phyloP scores from a whole-genome alignment of 768 basidiomycete species.

The Psilocybe cubensis region DNA sequence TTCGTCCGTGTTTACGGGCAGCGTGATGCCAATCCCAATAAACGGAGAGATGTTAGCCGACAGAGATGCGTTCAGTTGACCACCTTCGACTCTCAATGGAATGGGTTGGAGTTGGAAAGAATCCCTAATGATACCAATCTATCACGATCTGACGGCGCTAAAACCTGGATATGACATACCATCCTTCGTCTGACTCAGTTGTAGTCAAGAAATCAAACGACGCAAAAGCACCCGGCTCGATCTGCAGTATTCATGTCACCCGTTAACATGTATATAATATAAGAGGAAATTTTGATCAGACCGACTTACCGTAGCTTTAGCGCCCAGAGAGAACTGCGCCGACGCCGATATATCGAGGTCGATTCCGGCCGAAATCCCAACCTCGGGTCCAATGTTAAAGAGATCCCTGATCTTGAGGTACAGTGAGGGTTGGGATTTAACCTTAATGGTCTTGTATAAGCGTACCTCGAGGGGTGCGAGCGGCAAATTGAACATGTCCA shows the following conservation, averaged over 20 bases:
- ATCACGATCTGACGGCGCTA: neutral
- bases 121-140: neutral
- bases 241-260: neutral
- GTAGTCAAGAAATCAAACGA: neutral
- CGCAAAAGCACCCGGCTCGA: neutral
- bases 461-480: neutral
- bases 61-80: neutral
- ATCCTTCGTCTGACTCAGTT: neutral
- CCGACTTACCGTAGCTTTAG: slow-evolving; percentile 1
- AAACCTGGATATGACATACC: too few relatives aligned
- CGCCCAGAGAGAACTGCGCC: slow-evolving; percentile 1
- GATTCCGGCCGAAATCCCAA: neutral
- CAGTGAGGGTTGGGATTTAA: neutral
- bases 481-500: neutral
- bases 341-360: neutral
- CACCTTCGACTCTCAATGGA: neutral
- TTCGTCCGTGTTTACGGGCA: neutral
- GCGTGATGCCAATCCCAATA: slow-evolving; percentile 3
- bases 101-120: neutral
- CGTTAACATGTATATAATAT: neutral
- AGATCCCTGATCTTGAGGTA: neutral
- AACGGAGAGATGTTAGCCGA: slow-evolving; percentile 1
- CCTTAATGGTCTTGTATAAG: too few relatives aligned
- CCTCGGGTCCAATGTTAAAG: slow-evolving; percentile 1
- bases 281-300: too few relatives aligned